These are phyloP conservation scores for Mycena polygramma DNA, from an alignment of 768 basidiomycete species.

Conservation along the genomic window DNA sequence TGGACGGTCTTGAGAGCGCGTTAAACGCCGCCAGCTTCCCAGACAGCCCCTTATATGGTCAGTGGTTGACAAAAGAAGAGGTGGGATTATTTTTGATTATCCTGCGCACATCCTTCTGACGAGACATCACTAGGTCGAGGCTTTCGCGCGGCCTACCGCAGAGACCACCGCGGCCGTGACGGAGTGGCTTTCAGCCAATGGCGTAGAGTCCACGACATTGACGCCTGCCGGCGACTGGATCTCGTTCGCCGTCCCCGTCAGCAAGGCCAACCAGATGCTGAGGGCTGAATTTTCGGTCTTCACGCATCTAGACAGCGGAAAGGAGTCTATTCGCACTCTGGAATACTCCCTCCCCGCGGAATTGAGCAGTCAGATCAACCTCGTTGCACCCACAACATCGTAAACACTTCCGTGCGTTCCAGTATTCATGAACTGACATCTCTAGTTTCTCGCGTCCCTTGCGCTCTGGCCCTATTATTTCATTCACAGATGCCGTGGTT, in stretches of 20 bases:
- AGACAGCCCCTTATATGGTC: slow-evolving; percentile 42
- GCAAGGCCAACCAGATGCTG: slow-evolving; percentile 40
- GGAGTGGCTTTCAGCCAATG: slow-evolving; percentile 36
- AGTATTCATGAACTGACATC: background rate
- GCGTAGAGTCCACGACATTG: slow-evolving; percentile 29
- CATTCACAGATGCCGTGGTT: slow-evolving; percentile 7
- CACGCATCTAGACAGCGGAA: slow-evolving; percentile 37
- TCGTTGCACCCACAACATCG: slow-evolving; percentile 43
- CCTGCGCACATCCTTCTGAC: background rate
- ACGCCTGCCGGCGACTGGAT: slow-evolving; percentile 44
- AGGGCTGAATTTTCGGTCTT: slow-evolving; percentile 36
- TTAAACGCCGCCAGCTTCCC: slow-evolving; percentile 49
- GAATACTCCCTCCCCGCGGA: slow-evolving; percentile 42
- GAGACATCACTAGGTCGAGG: slow-evolving; percentile 7
- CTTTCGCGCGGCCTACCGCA: slow-evolving; percentile 14
- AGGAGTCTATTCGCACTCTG: slow-evolving; percentile 40
- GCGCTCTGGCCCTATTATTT: slow-evolving; percentile 6
- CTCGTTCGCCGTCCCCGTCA: slow-evolving; percentile 35
- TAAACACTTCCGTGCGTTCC: slow-evolving; percentile 1
- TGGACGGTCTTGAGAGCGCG: slow-evolving; percentile 45
- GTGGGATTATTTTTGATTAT: slow-evolving; percentile 33
- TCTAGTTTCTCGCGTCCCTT: slow-evolving; percentile 8
- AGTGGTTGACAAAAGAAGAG: slow-evolving; percentile 49
- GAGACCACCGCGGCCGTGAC: slow-evolving; percentile 29
- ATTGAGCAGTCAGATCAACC: slow-evolving; percentile 36